A percentile compares a stretch with the other conserved stretches of the same genome.
Conservation (phyloP, 2,329 filamentous ascomycete genomes). For the Phoma sp. region DNA sequence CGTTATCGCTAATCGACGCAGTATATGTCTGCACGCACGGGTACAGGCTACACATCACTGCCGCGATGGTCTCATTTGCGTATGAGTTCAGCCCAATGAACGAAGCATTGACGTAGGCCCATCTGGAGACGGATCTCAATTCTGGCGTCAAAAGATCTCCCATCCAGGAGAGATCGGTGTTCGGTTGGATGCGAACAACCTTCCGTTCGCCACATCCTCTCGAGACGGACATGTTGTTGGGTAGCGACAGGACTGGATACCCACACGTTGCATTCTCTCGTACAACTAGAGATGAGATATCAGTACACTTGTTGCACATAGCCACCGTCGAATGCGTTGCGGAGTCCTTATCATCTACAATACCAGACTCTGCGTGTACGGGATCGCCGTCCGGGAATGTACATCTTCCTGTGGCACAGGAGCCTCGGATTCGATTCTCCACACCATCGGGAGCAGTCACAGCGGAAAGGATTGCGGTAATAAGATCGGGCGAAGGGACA, state of each 20-base stretch:
- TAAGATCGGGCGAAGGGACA: neutral
- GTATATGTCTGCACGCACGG: neutral
- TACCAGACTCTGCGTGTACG: no score
- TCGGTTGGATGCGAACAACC: neutral
- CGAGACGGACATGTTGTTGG: no score
- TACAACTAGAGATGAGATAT: neutral
- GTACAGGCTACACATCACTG: conserved; percentile 1
- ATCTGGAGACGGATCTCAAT: neutral
- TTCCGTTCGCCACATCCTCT: no score
- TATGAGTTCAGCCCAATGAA: neutral
- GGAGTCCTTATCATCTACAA: neutral
- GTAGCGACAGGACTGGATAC: no score
- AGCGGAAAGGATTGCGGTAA: neutral
- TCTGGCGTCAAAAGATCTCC: neutral
- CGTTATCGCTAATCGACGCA: neutral
- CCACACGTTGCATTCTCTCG: no score
- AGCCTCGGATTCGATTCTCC: neutral
- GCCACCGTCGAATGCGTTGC: conserved; percentile 1
- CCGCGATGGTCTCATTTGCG: neutral
- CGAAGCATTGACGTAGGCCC: conserved; percentile 1
- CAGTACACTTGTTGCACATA: neutral
- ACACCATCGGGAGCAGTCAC: neutral
- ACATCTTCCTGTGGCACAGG: conserved; percentile 1
- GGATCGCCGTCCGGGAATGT: neutral
- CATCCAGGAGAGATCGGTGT: neutral